Percentiles rank a stretch among this genome's conserved stretches.
Evolutionary conservation across 805 yeast species (phyloP).

Genomic region (Yarrowia sp.): DNA sequence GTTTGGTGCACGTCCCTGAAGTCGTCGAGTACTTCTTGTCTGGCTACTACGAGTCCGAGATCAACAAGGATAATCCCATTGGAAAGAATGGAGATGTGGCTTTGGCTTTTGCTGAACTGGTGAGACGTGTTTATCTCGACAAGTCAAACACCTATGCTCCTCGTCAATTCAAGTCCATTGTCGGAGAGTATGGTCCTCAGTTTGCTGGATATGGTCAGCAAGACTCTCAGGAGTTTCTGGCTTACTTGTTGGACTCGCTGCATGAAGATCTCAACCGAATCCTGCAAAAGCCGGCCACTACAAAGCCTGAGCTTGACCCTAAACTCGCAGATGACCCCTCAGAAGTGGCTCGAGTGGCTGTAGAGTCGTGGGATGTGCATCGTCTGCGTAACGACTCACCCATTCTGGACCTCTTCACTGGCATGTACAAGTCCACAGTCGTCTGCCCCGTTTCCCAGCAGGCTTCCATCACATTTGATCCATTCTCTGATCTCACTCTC

Average conservation of each 20-base stretch:
- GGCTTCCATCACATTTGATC: constrained; percentile 89
- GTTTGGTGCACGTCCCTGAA: constrained; percentile 82
- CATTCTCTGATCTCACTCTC: constrained; percentile 85
- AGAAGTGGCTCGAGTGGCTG: constrained; percentile 66
- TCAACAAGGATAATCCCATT: constrained; percentile 79
- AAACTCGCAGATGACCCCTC: constrained; percentile 49
- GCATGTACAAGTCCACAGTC: constrained; percentile 87
- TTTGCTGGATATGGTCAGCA: constrained; percentile 87
- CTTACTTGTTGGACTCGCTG: constrained; percentile 83
- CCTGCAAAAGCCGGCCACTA: constrained; percentile 80
- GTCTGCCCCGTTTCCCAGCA: constrained; percentile 84
- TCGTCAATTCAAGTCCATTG: constrained; percentile 73
- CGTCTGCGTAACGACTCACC: constrained; percentile 82
- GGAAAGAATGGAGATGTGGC: constrained; percentile 89
- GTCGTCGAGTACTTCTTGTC: constrained; percentile 74
- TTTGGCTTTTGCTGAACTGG: constrained; percentile 68
- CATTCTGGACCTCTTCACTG: constrained; percentile 85
- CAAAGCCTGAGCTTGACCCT: constrained; percentile 75
- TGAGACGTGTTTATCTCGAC: constrained; percentile 63
- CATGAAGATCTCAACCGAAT: constrained; percentile 93
- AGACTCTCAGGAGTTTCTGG: constrained; percentile 91
- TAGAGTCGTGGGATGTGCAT: constrained; percentile 81
- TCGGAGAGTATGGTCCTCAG: constrained; percentile 79
- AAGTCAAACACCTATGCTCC: constrained; percentile 59
- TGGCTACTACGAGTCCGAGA: constrained; percentile 65